Evolutionary conservation across 441 rosid genomes (phyloP).

Genomic region (Metrosideros polymorpha): DNA sequence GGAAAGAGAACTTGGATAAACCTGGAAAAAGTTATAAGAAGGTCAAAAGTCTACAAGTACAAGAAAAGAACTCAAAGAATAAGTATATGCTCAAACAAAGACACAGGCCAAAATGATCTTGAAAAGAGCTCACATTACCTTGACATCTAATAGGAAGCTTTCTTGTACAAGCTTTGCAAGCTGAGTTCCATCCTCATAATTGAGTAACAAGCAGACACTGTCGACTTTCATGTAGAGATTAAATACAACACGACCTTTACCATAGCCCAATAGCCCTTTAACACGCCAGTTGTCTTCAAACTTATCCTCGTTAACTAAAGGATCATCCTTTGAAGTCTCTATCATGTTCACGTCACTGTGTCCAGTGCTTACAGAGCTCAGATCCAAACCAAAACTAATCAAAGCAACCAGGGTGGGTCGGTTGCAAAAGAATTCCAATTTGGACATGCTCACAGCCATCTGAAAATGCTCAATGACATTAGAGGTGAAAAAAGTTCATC

Average conservation of each 20-base stretch:
- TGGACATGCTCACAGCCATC: slow-evolving; percentile 98
- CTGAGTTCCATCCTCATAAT: slow-evolving; percentile 96
- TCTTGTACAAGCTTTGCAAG: slow-evolving; percentile 98
- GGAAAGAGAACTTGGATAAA: slow-evolving; percentile 89
- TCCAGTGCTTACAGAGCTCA: slow-evolving; percentile 37
- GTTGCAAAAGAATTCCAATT: slow-evolving; percentile 91
- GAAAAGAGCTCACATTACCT: slow-evolving; percentile 37
- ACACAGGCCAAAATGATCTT: not conserved
- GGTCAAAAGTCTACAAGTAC: slow-evolving; percentile 9
- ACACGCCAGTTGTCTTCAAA: slow-evolving; percentile 63
- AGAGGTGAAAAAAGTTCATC: not conserved
- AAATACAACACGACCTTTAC: slow-evolving; percentile 94
- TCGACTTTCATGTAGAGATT: slow-evolving; percentile 84
- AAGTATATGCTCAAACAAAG: not conserved
- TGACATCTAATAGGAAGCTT: slow-evolving; percentile 82
- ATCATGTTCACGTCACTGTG: slow-evolving; percentile 18
- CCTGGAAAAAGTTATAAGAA: slow-evolving; percentile 32
- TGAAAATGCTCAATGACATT: slow-evolving; percentile 31
- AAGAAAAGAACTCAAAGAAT: slow-evolving; percentile 2
- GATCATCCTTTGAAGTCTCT: slow-evolving; percentile 33
- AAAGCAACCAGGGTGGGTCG: slow-evolving; percentile 95
- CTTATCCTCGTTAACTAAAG: slow-evolving; percentile 46
- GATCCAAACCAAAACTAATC: slow-evolving; percentile 86
- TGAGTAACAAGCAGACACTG: slow-evolving; percentile 86
- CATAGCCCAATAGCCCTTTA: slow-evolving; percentile 93